phyloP scores from a whole-genome alignment of 2,329 filamentous ascomycete species.

The Beauveria australis region DNA sequence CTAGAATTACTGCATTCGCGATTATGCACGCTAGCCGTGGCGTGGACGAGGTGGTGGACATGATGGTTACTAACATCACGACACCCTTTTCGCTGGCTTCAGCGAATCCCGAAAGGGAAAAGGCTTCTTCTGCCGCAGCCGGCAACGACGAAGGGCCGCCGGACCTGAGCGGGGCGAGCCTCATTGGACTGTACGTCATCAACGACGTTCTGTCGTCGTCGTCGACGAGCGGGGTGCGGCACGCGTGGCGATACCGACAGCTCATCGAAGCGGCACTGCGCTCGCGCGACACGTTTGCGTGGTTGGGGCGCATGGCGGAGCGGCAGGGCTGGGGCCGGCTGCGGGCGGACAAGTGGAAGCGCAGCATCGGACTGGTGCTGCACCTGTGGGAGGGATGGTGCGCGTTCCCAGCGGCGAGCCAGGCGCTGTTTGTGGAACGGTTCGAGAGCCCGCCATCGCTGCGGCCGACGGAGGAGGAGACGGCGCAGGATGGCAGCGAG shows the following conservation, averaged over 20 bases:
- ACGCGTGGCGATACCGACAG: conserved; percentile 79
- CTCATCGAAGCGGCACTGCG: conserved; percentile 69
- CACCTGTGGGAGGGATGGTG: conserved; percentile 65
- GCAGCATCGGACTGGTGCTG: conserved; percentile 62
- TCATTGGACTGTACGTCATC: conserved; percentile 72
- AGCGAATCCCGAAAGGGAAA: conserved; percentile 52
- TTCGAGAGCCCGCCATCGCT: conserved; percentile 61
- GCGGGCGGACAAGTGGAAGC: conserved; percentile 76
- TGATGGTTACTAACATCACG: conserved; percentile 75
- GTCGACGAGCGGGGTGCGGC: conserved; percentile 68
- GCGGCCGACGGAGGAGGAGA: conserved; percentile 19
- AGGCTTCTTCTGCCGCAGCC: conserved; percentile 32
- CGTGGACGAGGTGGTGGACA: conserved; percentile 83
- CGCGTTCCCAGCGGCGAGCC: conserved; percentile 64
- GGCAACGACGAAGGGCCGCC: conserved; percentile 34
- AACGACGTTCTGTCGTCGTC: conserved; percentile 72
- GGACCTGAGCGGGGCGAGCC: conserved; percentile 64
- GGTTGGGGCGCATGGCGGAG: conserved; percentile 65
- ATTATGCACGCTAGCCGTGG: conserved; percentile 79
- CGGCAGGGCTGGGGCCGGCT: conserved; percentile 71
- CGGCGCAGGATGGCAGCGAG: conserved; percentile 19
- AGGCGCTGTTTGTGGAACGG: conserved; percentile 59
- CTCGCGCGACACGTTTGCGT: conserved; percentile 62
- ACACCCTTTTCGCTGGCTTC: conserved; percentile 66
- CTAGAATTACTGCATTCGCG: conserved; percentile 77